A percentile compares a stretch with the other conserved stretches of the same genome.
These are phyloP conservation scores for Collybia sp. DNA, from an alignment of 768 basidiomycete species.

Conservation along the genomic window DNA sequence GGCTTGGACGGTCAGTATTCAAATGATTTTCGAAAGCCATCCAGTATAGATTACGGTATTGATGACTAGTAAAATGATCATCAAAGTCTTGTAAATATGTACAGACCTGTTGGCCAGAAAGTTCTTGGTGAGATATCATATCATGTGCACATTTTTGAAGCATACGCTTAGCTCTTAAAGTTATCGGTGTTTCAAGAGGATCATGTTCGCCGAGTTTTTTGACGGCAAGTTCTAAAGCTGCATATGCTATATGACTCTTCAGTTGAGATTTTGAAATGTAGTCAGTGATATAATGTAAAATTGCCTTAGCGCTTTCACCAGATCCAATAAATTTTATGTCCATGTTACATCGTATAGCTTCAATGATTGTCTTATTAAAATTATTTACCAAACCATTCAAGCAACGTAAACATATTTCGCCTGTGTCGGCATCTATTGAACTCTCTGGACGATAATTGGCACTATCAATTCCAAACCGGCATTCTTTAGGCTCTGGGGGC, in stretches of 20 bases:
- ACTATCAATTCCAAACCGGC: slow-evolving; percentile 24
- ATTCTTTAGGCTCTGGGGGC: slow-evolving; percentile 14
- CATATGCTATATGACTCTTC: slow-evolving; percentile 34
- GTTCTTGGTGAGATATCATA: slow-evolving; percentile 32
- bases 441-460: slow-evolving; percentile 8
- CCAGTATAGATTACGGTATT: slow-evolving; percentile 30
- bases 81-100: slow-evolving; percentile 26
- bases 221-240: slow-evolving; percentile 29
- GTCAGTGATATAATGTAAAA: slow-evolving; percentile 42
- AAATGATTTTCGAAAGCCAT: slow-evolving; percentile 21
- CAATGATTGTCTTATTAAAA: slow-evolving; percentile 33
- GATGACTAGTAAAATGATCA: slow-evolving; percentile 33
- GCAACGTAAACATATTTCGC: slow-evolving; percentile 22
- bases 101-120: slow-evolving; percentile 31
- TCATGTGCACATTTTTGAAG: slow-evolving; percentile 31
- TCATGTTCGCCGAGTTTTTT: slow-evolving; percentile 20
- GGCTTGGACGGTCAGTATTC: slow-evolving; percentile 12
- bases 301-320: slow-evolving; percentile 33
- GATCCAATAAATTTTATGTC: slow-evolving; percentile 43
- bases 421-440: slow-evolving; percentile 22
- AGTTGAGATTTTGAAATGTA: slow-evolving; percentile 42
- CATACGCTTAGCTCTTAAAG: slow-evolving; percentile 20
- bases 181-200: slow-evolving; percentile 11
- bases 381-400: slow-evolving; percentile 38
- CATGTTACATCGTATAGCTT: slow-evolving; percentile 36